phyloP scores from a whole-genome alignment of 2,329 filamentous ascomycete genomes.

The Epichloe bromicola region DNA sequence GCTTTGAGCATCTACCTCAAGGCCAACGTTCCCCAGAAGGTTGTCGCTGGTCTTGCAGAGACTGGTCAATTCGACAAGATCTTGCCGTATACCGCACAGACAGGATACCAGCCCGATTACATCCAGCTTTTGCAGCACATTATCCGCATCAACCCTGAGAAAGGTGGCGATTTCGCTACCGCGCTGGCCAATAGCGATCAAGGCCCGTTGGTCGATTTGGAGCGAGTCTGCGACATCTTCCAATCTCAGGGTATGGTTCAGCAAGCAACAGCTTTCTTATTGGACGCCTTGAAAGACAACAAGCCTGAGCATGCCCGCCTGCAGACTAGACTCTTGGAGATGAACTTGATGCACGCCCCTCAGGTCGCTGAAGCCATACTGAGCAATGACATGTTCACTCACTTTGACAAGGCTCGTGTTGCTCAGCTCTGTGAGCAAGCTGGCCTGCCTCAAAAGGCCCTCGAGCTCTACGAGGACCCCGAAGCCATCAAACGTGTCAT shows the following conservation, averaged over 20 bases:
- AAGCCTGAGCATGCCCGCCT: constrained; percentile 84
- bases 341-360: constrained; percentile 93
- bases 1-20: constrained; percentile 83
- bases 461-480: constrained; percentile 92
- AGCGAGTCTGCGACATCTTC: constrained; percentile 95
- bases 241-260: constrained; percentile 96
- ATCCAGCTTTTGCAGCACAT: constrained; percentile 86
- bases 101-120: constrained; percentile 89
- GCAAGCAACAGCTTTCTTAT: constrained; percentile 92
- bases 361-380: constrained; percentile 97
- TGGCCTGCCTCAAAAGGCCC: constrained; percentile 69
- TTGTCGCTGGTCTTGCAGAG: constrained; percentile 88
- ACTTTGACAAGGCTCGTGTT: constrained; percentile 87
- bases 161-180: constrained; percentile 89
- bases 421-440: constrained; percentile 88
- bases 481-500: constrained; percentile 81
- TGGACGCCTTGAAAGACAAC: constrained; percentile 92
- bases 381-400: constrained; percentile 95
- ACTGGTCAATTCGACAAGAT: constrained; percentile 96
- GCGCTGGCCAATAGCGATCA: constrained; percentile 79
- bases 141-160: constrained; percentile 80
- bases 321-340: constrained; percentile 90
- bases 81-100: constrained; percentile 73
- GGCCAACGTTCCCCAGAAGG: constrained; percentile 83
- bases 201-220: constrained; percentile 78